Evolutionary conservation across 2,329 filamentous ascomycete species (phyloP).

Genomic region (Endothia cerciana): DNA sequence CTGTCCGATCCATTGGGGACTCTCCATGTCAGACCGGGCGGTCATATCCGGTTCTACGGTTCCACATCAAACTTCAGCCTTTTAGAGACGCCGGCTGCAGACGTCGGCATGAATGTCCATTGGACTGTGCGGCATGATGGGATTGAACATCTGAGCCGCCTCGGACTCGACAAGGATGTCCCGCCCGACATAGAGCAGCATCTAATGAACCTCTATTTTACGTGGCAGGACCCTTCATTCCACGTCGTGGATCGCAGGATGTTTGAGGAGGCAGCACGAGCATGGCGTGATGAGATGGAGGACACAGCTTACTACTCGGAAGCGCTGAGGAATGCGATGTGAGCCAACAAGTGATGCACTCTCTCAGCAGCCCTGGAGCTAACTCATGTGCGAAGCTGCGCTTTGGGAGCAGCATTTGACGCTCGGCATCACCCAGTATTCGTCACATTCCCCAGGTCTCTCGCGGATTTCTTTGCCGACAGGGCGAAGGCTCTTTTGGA

Average conservation of each 20-base stretch:
- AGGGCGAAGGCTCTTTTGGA: constrained; percentile 48
- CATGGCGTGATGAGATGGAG: constrained; percentile 26
- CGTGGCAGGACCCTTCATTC: constrained; percentile 34
- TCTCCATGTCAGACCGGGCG: constrained; percentile 39
- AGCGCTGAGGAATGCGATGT: constrained; percentile 36
- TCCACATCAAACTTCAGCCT: constrained; percentile 48
- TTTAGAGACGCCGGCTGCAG: constrained; percentile 42
- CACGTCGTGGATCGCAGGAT: constrained; percentile 35
- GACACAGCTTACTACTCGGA: constrained; percentile 36
- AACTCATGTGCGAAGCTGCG: constrained; percentile 3
- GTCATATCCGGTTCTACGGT: neutral
- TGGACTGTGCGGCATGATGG: constrained; percentile 43
- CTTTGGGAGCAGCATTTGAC: constrained; percentile 40
- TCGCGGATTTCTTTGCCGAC: constrained; percentile 43
- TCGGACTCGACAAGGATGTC: constrained; percentile 11
- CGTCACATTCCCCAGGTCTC: constrained; percentile 22
- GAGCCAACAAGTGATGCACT: constrained; percentile 13
- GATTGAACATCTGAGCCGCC: constrained; percentile 3
- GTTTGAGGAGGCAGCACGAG: constrained; percentile 32
- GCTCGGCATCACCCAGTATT: constrained; percentile 36
- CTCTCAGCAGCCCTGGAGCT: neutral
- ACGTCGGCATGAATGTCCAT: constrained; percentile 42
- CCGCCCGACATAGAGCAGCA: constrained; percentile 29
- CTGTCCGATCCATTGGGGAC: constrained; percentile 48
- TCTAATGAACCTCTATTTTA: constrained; percentile 33